phyloP scores from a whole-genome alignment of 352 stramenopile genomes.

The Phytophthora capsici region DNA sequence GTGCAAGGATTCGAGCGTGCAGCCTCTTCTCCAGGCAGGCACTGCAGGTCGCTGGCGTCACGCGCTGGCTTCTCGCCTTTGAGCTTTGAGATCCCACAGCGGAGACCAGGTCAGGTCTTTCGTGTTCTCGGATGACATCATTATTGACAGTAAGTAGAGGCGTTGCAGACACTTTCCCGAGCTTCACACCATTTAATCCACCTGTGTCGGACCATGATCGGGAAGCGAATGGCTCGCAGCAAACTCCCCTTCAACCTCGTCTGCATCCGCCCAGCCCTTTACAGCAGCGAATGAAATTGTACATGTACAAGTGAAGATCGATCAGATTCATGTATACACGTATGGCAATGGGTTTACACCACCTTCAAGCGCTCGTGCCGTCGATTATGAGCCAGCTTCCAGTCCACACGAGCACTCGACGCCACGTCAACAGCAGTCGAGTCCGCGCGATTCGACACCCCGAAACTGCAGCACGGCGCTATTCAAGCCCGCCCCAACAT shows the following conservation, averaged over 20 bases:
- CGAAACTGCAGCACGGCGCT: constrained; percentile 6
- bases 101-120: constrained; percentile 3
- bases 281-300: constrained; percentile 24
- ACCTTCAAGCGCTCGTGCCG: neutral
- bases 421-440: constrained; percentile 28
- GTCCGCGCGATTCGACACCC: constrained; percentile 21
- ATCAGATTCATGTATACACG: neutral
- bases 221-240: neutral
- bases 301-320: neutral
- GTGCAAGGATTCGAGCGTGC: neutral
- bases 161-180: neutral
- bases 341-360: neutral
- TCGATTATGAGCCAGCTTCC: constrained; percentile 4
- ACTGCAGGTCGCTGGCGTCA: constrained; percentile 24
- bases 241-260: constrained; percentile 7
- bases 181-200: neutral
- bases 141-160: constrained; percentile 1
- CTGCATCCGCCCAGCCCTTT: constrained; percentile 7
- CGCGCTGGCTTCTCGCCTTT: constrained; percentile 18
- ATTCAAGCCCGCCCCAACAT: constrained; percentile 1
- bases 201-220: constrained; percentile 17
- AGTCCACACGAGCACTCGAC: constrained; percentile 17
- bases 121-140: neutral
- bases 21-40: constrained; percentile 29
- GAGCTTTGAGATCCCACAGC: neutral